These are phyloP conservation scores for Crinitomyces ghanaensis DNA, from an alignment of 805 yeast species.

Conservation along the genomic window DNA sequence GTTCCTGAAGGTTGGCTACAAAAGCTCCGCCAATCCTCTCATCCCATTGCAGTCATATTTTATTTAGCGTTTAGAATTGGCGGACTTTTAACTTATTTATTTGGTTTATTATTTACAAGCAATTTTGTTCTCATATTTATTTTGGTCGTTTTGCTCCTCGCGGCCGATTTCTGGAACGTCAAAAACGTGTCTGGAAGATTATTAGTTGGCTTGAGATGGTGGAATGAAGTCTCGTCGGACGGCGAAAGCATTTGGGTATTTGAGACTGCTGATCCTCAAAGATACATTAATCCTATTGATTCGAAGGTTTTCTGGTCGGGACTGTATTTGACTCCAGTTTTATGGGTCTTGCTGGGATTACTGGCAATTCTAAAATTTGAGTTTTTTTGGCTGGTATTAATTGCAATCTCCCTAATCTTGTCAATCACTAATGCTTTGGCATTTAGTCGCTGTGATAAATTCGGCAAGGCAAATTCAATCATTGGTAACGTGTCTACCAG, in stretches of 20 bases:
- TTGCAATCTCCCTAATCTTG: conserved; percentile 55
- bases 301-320: conserved; percentile 81
- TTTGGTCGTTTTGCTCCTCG: conserved; percentile 56
- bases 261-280: conserved; percentile 61
- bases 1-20: conserved; percentile 29
- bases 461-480: conserved; percentile 67
- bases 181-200: conserved; percentile 86
- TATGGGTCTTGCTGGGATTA: conserved; percentile 66
- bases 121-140: conserved; percentile 70
- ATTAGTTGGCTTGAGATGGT: conserved; percentile 85
- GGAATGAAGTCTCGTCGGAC: conserved; percentile 69
- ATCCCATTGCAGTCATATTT: conserved; percentile 65
- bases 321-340: conserved; percentile 59
- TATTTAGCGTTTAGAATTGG: conserved; percentile 51
- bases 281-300: conserved; percentile 78
- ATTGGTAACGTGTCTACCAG: conserved; percentile 31
- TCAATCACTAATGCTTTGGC: conserved; percentile 81
- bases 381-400: conserved; percentile 42
- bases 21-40: conserved; percentile 57
- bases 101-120: conserved; percentile 58
- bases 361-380: conserved; percentile 71
- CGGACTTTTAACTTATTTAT: conserved; percentile 54
- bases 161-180: conserved; percentile 89
- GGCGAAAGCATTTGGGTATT: conserved; percentile 79
- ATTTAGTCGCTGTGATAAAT: conserved; percentile 84